Evolutionary conservation across 345 rosid species (phyloP), one percentile per base, ranked within the genome.

Genomic region (Geranium rotundifolium): DNA sequence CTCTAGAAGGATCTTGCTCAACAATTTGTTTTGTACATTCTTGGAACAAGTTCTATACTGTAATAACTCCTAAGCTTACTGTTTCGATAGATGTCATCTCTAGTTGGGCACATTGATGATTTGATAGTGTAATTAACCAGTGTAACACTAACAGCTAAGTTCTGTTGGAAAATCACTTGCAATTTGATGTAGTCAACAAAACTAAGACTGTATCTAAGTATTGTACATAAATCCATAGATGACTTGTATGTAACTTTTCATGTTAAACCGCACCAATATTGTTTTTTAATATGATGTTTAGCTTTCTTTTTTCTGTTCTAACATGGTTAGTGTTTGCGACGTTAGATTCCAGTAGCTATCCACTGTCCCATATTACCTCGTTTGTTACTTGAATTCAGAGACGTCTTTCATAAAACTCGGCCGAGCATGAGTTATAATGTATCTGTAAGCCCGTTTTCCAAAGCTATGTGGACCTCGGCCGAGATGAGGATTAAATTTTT

Each of bases 401-500:
- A 4, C 14, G 9, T 41, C 50, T 41, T 41, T 41, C 10, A 41
- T 1, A 6, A 5, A 13, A 41, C 50, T 41, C n/a, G 14, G 50
- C 10, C 10, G 50, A 41, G 50, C 50, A 3, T 41, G 14, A 41
- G 50, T 41, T 41, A 41, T 9, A 12, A 41, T 41, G 1, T 41
- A 31, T 31, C 37, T 31, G 3, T 3, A 6, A 41, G 50, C 50
- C 50, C 29, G 55, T 59, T 73, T 68, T 56, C 58, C 72, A 61
- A 49, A 59, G 68, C 70, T 61, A 60, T 69, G 67, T 63, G n/a
- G n/a, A n/a, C n/a, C n/a, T n/a, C n/a, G n/a, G n/a, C n/a, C n/a
- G n/a, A n/a, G n/a, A n/a, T n/a, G n/a, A n/a, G n/a, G n/a, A n/a
- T n/a, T n/a, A n/a, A n/a, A n/a, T n/a, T n/a, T n/a, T n/a, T n/a